Conservation (phyloP, 164 flowering plant genomes). For the Berberis vulgaris region DNA sequence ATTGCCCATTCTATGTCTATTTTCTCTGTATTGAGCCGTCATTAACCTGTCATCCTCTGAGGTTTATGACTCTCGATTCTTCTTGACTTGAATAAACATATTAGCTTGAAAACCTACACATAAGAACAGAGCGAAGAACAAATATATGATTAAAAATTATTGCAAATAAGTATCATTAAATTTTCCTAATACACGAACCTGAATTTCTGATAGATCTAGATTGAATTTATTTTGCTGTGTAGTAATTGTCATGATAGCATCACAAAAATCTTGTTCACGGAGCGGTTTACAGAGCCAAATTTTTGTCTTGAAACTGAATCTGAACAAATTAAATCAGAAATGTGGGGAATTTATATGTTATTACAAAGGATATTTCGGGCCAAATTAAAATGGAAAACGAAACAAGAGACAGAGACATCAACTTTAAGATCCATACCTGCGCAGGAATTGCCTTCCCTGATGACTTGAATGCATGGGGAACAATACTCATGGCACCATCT, state of each 20-base stretch:
- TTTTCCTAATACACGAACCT: conserved; percentile 32
- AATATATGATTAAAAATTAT: not conserved
- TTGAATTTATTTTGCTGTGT: conserved; percentile 34
- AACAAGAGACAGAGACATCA: not conserved
- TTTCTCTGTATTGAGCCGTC: conserved; percentile 1
- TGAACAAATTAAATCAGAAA: conserved; percentile 5
- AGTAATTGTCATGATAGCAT: conserved; percentile 55
- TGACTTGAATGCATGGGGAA: conserved; percentile 40
- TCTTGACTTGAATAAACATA: conserved; percentile 28
- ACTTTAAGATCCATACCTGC: conserved; percentile 36
- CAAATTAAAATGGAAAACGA: not conserved
- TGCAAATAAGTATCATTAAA: not conserved
- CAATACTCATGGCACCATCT: conserved; percentile 58
- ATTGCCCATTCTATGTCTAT: conserved; percentile 8
- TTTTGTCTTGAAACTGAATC: conserved; percentile 12
- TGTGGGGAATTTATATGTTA: not conserved
- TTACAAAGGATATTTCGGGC: no score
- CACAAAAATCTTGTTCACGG: conserved; percentile 42
- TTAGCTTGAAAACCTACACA: conserved; percentile 34
- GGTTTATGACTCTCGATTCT: conserved; percentile 12
- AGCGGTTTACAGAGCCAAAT: conserved; percentile 53
- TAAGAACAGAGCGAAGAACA: not conserved
- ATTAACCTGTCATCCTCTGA: conserved; percentile 9
- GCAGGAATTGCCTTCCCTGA: conserved; percentile 52
- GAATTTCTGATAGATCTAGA: conserved; percentile 47